Conservation (phyloP, 345 rosid genomes). For the Excoecaria agallocha region DNA sequence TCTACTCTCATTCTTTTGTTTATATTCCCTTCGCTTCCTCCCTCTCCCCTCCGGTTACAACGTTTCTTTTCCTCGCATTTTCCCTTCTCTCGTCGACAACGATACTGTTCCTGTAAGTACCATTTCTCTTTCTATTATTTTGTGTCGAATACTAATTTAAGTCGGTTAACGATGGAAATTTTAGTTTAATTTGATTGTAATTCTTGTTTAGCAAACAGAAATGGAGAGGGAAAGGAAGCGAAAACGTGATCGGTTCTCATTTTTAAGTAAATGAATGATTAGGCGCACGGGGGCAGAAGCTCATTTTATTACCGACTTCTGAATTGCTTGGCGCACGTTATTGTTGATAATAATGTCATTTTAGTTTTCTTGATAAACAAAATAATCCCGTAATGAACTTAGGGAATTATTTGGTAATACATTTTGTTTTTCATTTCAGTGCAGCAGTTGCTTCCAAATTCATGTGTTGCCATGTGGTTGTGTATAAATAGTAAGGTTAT, state of each 20-base stretch:
- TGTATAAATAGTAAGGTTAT: neutral
- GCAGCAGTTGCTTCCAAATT: neutral
- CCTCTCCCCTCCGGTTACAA: slow-evolving; percentile 16
- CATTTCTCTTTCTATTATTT: neutral
- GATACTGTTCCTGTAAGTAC: slow-evolving; percentile 15
- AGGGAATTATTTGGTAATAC: neutral
- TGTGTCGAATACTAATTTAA: neutral
- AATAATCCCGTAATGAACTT: neutral
- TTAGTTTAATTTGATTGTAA: neutral
- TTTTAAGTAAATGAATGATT: neutral
- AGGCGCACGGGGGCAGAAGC: neutral
- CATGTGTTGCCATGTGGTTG: neutral
- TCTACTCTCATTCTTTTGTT: slow-evolving; percentile 23
- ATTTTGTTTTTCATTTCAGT: neutral
- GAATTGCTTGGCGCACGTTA: neutral
- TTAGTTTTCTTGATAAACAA: neutral
- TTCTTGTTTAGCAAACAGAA: neutral
- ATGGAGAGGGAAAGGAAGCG: neutral
- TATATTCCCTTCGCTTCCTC: slow-evolving; percentile 31
- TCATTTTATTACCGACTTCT: neutral
- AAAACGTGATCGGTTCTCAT: neutral
- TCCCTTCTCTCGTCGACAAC: neutral
- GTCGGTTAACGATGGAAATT: neutral
- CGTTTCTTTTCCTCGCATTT: slow-evolving; percentile 19
- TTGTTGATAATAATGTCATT: neutral